Evolutionary conservation across 2,329 filamentous ascomycete species (phyloP), one percentile per base, ranked within the genome.

Genomic region (Penicillium expansum): DNA sequence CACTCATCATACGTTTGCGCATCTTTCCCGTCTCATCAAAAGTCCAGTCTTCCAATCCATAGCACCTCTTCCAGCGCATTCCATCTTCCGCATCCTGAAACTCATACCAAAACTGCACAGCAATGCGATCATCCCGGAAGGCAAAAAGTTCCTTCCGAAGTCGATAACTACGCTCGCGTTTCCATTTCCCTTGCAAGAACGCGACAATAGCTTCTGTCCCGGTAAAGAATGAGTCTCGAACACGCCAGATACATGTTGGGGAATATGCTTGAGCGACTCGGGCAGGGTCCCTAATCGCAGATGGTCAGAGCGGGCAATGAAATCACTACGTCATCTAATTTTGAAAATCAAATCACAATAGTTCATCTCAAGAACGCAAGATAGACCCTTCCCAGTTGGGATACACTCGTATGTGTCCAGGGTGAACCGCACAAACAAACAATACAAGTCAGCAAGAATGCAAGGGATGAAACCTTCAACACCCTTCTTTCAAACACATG

Each of bases 61-160:
- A 95, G 43, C 88, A 92, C n/a, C 90, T 82, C 81, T 88, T 92
- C 91, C 91, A 96, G 70, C 74, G 72, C 74, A 77, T 71, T 11
- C 67, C 86, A 37, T 88, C 87, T 1, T 80, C 65, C 8, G 76
- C 75, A 67, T 93, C 89, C 61, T 86, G 82, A 75, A 86, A 92
- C 73, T 95, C 88, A 67, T 93, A 95, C 91, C 91, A 95, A 72
- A 94, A 95, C 69, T 96, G 90, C 22, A 95, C 91, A 1, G 91
- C 91, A 62, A 92, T 93, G 74, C 85, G 88, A 73, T 93, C 80
- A 37, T 86, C 86, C 0, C 77, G 80, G 67, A 91, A 94, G 1
- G 89, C 81, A 73, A 95, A 96, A 1, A 96, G 78, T 70, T 96
- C 91, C 72, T 96, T 95, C 52, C 91, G 83, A 53, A 96, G 79